Conservation (phyloP, 192 early-diverging fungal species). For the Irineochytrium annulatum region DNA sequence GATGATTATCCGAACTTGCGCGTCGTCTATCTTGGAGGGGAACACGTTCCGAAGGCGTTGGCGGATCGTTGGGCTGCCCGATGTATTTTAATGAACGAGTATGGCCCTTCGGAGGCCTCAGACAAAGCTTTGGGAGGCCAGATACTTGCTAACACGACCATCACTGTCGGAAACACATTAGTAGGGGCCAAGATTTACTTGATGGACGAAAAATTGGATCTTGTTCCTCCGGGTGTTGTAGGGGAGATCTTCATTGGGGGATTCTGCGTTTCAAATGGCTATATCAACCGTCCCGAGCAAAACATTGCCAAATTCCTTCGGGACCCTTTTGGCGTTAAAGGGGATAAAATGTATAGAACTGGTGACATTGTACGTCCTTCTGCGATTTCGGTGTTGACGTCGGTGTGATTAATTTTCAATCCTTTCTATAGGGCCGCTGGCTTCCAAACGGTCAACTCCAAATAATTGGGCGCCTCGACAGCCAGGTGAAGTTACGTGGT, state of each 20-base stretch:
- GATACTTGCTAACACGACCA: slow-evolving; percentile 1
- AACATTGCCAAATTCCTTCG: slow-evolving; percentile 32
- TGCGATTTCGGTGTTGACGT: neutral
- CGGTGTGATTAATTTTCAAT: too few species aligned
- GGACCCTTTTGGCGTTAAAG: slow-evolving; percentile 18
- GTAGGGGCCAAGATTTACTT: slow-evolving; percentile 18
- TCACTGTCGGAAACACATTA: slow-evolving; percentile 30
- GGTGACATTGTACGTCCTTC: slow-evolving; percentile 20
- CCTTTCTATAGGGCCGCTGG: slow-evolving; percentile 6
- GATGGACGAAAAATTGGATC: slow-evolving; percentile 23
- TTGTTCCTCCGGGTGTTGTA: slow-evolving; percentile 30
- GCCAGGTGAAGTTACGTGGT: slow-evolving; percentile 39
- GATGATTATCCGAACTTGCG: slow-evolving; percentile 26
- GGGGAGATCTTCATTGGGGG: slow-evolving; percentile 48
- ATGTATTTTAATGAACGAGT: slow-evolving; percentile 20
- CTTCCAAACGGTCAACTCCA: slow-evolving; percentile 21
- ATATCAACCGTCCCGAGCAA: slow-evolving; percentile 35
- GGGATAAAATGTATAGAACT: slow-evolving; percentile 26
- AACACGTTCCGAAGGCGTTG: slow-evolving; percentile 4
- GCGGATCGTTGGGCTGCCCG: slow-evolving; percentile 22
- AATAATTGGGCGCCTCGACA: slow-evolving; percentile 38
- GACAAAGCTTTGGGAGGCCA: neutral
- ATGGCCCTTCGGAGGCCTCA: slow-evolving; percentile 31
- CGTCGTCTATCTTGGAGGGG: slow-evolving; percentile 20
- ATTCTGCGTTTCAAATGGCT: slow-evolving; percentile 34